A percentile compares a stretch with the other conserved stretches of the same genome.
These are phyloP conservation scores for Yamadazyma akitaensis DNA, from an alignment of 805 yeast species.

Conservation along the genomic window DNA sequence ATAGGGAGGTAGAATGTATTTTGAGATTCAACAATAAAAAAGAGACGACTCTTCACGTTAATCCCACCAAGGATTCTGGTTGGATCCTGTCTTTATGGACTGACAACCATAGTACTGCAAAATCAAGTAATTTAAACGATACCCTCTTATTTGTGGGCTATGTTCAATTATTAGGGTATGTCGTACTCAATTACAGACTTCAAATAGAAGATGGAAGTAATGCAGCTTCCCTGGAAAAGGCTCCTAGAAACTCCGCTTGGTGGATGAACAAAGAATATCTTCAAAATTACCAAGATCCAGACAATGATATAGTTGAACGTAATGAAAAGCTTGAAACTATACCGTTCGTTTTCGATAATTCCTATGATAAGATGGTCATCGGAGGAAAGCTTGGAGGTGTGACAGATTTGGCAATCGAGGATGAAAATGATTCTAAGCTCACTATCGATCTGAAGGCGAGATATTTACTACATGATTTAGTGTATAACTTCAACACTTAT, in stretches of 20 bases:
- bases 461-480: constrained; percentile 34
- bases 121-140: not conserved
- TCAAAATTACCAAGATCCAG: constrained; percentile 22
- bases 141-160: constrained; percentile 30
- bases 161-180: constrained; percentile 38
- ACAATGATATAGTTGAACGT: constrained; percentile 19
- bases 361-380: constrained; percentile 18
- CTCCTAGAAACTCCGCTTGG: constrained; percentile 20
- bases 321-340: constrained; percentile 13
- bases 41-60: constrained; percentile 10
- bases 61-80: constrained; percentile 19
- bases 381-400: constrained; percentile 38
- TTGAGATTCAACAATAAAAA: constrained; percentile 22
- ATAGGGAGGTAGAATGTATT: constrained; percentile 17
- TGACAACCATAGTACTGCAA: not conserved
- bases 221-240: constrained; percentile 9
- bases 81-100: constrained; percentile 33
- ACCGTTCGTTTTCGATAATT: constrained; percentile 13
- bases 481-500: constrained; percentile 28
- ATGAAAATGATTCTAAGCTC: constrained; percentile 9
- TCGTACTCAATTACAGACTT: constrained; percentile 35
- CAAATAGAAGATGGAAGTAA: constrained; percentile 15
- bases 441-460: constrained; percentile 18
- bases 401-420: constrained; percentile 27
- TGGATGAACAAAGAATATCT: constrained; percentile 39